Conservation (phyloP, 805 yeast species). For the Pichia membranifaciens region DNA sequence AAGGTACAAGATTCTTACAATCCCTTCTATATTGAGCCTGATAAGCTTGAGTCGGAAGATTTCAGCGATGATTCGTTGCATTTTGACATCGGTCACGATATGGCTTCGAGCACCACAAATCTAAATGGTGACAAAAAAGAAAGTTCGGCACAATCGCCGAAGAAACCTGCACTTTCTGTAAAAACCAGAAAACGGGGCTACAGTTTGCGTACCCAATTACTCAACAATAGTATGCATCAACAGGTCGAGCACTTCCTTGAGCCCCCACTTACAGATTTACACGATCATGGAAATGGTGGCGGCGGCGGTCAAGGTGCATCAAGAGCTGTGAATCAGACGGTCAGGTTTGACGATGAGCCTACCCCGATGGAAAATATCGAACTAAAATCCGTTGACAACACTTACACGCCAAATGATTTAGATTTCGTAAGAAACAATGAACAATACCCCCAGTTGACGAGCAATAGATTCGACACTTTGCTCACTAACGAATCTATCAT, state of each 20-base stretch:
- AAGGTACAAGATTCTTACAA: neutral
- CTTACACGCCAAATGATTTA: constrained; percentile 24
- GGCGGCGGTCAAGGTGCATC: neutral
- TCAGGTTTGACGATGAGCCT: neutral
- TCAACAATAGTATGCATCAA: constrained; percentile 37
- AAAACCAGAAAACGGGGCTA: constrained; percentile 54
- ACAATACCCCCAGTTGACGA: neutral
- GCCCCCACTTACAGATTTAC: constrained; percentile 6
- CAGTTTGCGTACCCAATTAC: constrained; percentile 59
- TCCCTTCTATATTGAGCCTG: constrained; percentile 7
- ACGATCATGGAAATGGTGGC: neutral
- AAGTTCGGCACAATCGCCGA: constrained; percentile 7
- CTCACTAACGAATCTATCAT: constrained; percentile 21
- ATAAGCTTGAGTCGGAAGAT: neutral
- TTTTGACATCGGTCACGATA: neutral
- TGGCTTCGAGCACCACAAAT: neutral
- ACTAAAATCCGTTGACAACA: constrained; percentile 27
- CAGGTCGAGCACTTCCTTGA: constrained; percentile 17
- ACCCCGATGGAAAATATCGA: constrained; percentile 29
- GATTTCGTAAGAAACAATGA: constrained; percentile 15
- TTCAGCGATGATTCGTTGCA: neutral
- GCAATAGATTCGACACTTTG: constrained; percentile 6
- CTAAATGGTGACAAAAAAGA: neutral
- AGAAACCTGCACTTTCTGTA: constrained; percentile 19
- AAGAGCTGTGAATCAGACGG: neutral